Conservation (phyloP, 768 basidiomycete species). For the Russula lepida region DNA sequence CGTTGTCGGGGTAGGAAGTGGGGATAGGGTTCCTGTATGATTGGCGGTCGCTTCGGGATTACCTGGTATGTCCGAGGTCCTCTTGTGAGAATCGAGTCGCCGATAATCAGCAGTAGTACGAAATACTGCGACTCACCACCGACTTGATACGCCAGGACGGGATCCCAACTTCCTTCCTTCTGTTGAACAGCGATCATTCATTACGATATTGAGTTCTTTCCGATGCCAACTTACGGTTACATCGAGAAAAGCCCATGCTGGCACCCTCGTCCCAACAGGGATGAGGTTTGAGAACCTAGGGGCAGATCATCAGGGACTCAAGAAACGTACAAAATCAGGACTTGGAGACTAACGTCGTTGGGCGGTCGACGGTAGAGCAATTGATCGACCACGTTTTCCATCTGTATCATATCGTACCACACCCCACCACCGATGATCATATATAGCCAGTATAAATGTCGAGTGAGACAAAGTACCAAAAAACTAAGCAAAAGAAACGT, state of each 20-base stretch:
- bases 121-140: not conserved
- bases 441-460: not conserved
- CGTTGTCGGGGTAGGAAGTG: not conserved
- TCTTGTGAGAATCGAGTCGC: not conserved
- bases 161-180: not conserved
- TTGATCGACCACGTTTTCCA: not conserved
- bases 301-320: not conserved
- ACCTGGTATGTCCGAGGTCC: not conserved
- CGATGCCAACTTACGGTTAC: slow-evolving; percentile 1
- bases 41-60: not conserved
- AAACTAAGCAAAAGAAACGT: not conserved
- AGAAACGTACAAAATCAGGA: not conserved
- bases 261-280: not conserved
- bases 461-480: not conserved
- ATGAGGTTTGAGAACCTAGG: slow-evolving; percentile 3
- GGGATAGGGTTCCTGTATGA: not conserved
- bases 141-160: not conserved
- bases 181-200: not conserved
- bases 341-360: not conserved
- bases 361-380: not conserved
- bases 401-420: not conserved
- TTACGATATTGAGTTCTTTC: not conserved
- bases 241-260: slow-evolving; percentile 8
- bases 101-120: not conserved
- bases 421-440: not conserved